Conservation (phyloP, 305 asterid genomes). For the Andrographis paniculata region DNA sequence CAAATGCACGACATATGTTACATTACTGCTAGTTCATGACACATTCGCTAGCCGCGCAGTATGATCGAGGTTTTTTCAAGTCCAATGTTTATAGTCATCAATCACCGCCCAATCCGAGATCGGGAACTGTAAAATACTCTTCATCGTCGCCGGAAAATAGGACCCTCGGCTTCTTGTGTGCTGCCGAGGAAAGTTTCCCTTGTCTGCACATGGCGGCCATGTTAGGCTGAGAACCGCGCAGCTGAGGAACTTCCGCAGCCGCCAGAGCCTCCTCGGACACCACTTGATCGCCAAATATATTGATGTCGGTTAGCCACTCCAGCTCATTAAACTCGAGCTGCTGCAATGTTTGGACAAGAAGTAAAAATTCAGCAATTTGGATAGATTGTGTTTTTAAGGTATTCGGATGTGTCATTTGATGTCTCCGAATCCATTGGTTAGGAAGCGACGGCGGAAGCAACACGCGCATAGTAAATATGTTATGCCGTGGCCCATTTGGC, state of each 20-base stretch:
- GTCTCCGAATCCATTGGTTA: too few relatives aligned
- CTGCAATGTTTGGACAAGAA: slow-evolving; percentile 42
- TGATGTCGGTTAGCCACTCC: slow-evolving; percentile 68
- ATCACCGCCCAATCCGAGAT: slow-evolving; percentile 55
- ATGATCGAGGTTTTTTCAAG: too few relatives aligned
- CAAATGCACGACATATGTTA: too few relatives aligned
- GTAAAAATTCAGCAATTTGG: not conserved
- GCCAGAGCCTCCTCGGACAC: slow-evolving; percentile 30
- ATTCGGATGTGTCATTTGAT: too few relatives aligned
- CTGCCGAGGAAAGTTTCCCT: slow-evolving; percentile 32
- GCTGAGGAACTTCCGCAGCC: slow-evolving; percentile 90
- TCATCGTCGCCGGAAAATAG: slow-evolving; percentile 61
- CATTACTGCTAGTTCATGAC: too few relatives aligned
- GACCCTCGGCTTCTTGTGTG: slow-evolving; percentile 67
- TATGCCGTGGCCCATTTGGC: too few relatives aligned
- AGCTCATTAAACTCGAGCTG: slow-evolving; percentile 69
- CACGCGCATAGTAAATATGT: too few relatives aligned
- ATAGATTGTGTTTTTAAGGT: too few relatives aligned
- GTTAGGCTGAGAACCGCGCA: slow-evolving; percentile 39
- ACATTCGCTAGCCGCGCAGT: too few relatives aligned
- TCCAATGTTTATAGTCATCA: too few relatives aligned
- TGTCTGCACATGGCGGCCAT: slow-evolving; percentile 26
- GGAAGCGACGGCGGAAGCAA: too few relatives aligned
- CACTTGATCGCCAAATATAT: slow-evolving; percentile 48
- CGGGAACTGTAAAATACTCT: slow-evolving; percentile 84